Evolutionary conservation across 208 protist genomes (phyloP).

Genomic region (Pavlovales sp.): DNA sequence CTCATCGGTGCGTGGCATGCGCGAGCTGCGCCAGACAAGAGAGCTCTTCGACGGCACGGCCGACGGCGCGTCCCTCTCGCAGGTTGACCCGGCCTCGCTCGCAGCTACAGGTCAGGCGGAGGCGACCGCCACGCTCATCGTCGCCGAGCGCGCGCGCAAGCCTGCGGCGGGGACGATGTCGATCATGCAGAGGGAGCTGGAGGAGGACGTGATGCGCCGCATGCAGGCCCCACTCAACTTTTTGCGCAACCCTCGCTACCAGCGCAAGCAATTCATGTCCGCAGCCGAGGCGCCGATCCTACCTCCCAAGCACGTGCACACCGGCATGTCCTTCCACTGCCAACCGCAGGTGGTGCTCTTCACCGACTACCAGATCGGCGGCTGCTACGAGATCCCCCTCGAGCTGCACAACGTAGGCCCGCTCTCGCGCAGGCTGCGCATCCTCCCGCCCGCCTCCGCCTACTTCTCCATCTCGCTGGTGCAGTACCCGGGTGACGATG

Average conservation of each 20-base stretch:
- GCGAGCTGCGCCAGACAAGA: not conserved
- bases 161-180: not conserved
- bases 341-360: not conserved
- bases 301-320: not conserved
- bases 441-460: not conserved
- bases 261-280: not conserved
- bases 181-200: not conserved
- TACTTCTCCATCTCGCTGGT: constrained; percentile 16
- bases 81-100: too few species aligned
- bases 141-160: too few species aligned
- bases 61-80: not conserved
- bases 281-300: not conserved
- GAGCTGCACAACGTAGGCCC: not conserved
- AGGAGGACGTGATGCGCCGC: not conserved
- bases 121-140: too few species aligned
- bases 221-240: constrained; percentile 12
- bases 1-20: not conserved
- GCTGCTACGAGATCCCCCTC: constrained; percentile 4
- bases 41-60: not conserved
- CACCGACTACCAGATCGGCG: constrained; percentile 2
- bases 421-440: not conserved
- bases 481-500: not conserved
- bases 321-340: not conserved
- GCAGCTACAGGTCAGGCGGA: too few species aligned
- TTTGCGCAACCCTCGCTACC: constrained; percentile 7